Evolutionary conservation across 345 rosid genomes (phyloP).

Genomic region (Citrus australasica): DNA sequence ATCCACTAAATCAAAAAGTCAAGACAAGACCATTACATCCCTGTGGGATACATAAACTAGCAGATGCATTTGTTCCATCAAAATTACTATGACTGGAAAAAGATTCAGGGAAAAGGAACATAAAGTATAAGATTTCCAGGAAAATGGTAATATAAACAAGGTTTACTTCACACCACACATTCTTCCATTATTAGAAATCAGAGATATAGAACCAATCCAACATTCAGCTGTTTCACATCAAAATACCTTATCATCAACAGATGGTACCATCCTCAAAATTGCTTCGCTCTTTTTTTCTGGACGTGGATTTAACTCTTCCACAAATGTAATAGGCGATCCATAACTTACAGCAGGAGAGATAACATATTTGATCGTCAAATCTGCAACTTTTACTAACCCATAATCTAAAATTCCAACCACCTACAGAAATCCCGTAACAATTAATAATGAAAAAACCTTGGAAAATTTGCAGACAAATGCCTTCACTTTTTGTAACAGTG

Average conservation of each 20-base stretch:
- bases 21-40: not conserved
- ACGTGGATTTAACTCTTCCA: constrained; percentile 47
- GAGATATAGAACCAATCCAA: not conserved
- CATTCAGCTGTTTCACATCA: not conserved
- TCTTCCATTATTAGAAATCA: not conserved
- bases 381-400: constrained; percentile 90
- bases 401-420: constrained; percentile 79
- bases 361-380: constrained; percentile 76
- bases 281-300: constrained; percentile 49
- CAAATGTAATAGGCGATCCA: constrained; percentile 44
- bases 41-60: not conserved
- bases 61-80: not conserved
- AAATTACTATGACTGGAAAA: not conserved
- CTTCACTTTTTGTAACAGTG: not conserved
- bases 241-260: constrained; percentile 49
- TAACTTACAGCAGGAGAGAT: constrained; percentile 66
- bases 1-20: constrained; percentile 7
- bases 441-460: not conserved
- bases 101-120: not conserved
- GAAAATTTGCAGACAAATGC: not conserved
- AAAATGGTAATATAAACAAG: not conserved
- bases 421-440: constrained; percentile 33
- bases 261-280: constrained; percentile 45
- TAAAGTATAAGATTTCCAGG: not conserved
- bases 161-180: not conserved